Evolutionary conservation across 1,284 basidiomycete genomes (phyloP).

Genomic region (Tilletia walkeri): DNA sequence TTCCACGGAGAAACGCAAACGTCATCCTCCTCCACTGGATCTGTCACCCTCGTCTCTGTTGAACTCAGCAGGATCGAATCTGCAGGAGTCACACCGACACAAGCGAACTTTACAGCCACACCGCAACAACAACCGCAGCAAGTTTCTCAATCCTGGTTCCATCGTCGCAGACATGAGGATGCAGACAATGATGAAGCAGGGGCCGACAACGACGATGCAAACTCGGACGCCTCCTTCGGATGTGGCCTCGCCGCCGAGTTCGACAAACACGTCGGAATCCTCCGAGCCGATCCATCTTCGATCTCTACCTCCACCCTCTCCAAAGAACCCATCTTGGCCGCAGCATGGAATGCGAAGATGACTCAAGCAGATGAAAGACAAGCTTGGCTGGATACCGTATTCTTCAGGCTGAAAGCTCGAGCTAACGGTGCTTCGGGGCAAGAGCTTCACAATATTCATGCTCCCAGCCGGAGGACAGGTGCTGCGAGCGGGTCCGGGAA

Average conservation of each 20-base stretch:
- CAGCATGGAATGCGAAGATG: conserved; percentile 12
- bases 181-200: not conserved
- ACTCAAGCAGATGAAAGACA: not conserved
- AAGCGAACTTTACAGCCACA: not conserved
- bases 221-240: conserved; percentile 10
- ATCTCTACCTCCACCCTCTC: not conserved
- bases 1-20: conserved; percentile 7
- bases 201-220: not conserved
- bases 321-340: not conserved
- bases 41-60: conserved; percentile 1
- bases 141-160: conserved; percentile 7
- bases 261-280: conserved; percentile 6
- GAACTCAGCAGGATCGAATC: conserved; percentile 11
- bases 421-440: not conserved
- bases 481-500: too few species aligned
- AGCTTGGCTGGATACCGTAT: conserved; percentile 13
- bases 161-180: conserved; percentile 7
- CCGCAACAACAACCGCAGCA: not conserved
- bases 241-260: conserved; percentile 11
- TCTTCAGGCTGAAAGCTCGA: conserved; percentile 6
- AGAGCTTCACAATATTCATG: not conserved
- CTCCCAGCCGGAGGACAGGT: too few species aligned
- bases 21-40: not conserved
- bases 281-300: conserved; percentile 1
- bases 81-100: not conserved